A percentile compares a stretch with the other conserved stretches of the same genome.
Evolutionary conservation across 768 basidiomycete genomes (phyloP).

Genomic region (Tulasnella sp.): DNA sequence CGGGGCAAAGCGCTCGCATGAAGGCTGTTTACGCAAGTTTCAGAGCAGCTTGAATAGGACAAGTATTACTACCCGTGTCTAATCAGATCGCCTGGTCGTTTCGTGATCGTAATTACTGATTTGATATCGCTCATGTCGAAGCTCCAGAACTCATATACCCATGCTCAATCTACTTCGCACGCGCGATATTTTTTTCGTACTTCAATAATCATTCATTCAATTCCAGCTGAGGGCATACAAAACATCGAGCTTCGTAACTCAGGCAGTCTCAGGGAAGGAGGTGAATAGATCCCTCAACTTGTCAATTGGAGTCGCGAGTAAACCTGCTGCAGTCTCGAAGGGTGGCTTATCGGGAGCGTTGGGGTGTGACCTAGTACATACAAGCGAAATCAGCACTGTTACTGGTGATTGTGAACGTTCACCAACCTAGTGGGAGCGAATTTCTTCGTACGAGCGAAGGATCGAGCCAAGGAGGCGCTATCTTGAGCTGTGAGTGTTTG

Average conservation of each 20-base stretch:
- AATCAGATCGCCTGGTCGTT: too few relatives aligned
- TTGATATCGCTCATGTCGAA: too few relatives aligned
- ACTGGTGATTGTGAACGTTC: not conserved
- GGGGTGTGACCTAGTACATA: conserved; percentile 34
- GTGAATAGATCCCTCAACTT: conserved; percentile 45
- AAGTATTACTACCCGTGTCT: too few relatives aligned
- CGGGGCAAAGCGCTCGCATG: conserved; percentile 16
- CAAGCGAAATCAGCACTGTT: not conserved
- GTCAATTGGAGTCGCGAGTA: conserved; percentile 45
- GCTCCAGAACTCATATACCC: too few relatives aligned
- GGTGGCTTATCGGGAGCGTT: conserved; percentile 44
- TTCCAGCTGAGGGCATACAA: not conserved
- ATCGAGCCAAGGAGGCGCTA: conserved; percentile 33
- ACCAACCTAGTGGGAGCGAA: conserved; percentile 48
- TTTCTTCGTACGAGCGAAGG: conserved; percentile 45
- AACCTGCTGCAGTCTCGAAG: conserved; percentile 43
- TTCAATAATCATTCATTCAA: too few relatives aligned
- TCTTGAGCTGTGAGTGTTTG: conserved; percentile 31
- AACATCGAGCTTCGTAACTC: not conserved
- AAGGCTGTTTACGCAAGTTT: too few relatives aligned
- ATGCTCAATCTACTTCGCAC: too few relatives aligned
- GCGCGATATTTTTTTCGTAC: too few relatives aligned
- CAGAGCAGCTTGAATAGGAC: too few relatives aligned
- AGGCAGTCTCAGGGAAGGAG: conserved; percentile 31
- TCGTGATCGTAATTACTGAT: too few relatives aligned